Conservation (phyloP, 2,329 filamentous ascomycete species). For the Phaeosphaeriaceae sp. region DNA sequence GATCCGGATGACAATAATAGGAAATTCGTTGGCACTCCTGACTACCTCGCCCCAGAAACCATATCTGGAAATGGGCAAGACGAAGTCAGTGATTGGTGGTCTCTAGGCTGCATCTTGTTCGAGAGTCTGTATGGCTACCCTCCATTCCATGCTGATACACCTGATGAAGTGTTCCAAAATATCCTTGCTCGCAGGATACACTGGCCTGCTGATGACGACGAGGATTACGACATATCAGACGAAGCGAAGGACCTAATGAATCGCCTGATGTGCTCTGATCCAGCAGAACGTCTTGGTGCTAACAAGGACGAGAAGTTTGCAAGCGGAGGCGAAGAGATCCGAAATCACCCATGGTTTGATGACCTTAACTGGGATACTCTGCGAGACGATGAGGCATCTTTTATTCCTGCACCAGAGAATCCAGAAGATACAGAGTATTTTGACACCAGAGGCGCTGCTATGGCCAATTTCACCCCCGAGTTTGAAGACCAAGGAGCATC, state of each 20-base stretch:
- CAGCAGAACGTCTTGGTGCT: conserved; percentile 79
- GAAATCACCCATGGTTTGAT: conserved; percentile 85
- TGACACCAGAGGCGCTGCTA: conserved; percentile 85
- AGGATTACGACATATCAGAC: conserved; percentile 74
- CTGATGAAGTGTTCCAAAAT: conserved; percentile 95
- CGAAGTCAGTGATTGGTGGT: conserved; percentile 99
- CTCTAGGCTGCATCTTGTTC: conserved; percentile 96
- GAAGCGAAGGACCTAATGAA: conserved; percentile 97
- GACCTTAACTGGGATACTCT: conserved; percentile 88
- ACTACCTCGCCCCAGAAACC: conserved; percentile 96
- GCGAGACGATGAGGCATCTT: conserved; percentile 94
- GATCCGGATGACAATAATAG: conserved; percentile 93
- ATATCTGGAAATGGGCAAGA: conserved; percentile 95
- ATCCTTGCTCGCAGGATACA: conserved; percentile 88
- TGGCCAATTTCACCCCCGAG: conserved; percentile 92
- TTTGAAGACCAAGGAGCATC: conserved; percentile 88
- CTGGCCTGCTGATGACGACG: conserved; percentile 86
- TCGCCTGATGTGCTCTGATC: conserved; percentile 83
- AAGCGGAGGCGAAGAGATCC: conserved; percentile 89
- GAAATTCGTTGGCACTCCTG: conserved; percentile 93
- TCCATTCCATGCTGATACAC: conserved; percentile 88
- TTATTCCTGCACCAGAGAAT: conserved; percentile 89
- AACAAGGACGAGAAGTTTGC: conserved; percentile 83
- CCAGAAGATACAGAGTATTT: conserved; percentile 99
- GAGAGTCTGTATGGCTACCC: conserved; percentile 94